Base-by-base conservation (phyloP, 495 filamentous ascomycete species). In the Aspergillus leporis region DNA sequence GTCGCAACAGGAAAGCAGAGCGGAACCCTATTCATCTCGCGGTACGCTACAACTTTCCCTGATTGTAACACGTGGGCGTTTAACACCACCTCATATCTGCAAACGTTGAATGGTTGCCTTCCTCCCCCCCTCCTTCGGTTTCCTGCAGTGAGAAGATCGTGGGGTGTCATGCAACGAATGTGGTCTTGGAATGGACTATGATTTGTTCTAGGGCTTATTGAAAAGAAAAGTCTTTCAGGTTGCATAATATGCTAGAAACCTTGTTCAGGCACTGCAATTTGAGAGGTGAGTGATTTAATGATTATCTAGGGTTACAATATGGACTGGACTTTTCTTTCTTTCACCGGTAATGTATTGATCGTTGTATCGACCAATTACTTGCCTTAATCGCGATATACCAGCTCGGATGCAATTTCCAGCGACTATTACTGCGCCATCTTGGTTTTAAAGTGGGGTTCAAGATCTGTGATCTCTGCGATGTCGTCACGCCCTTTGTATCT, bases 61-160 rank as follows among this genome's bases (percentile, higher is more conserved):
- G 43, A 14, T 47, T 47, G 18, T 47, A 19, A 47, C 43, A 47
- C 43, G 43, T 47, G 43, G 43, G 43, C 21, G 43, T 47, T 47
- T 19, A 22, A 47, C 43, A 21, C 21, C 43, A 47, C 43, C 41
- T 45, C 41, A 45, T 45, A 2, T 45, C 34, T 16, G 38, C 12
- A 41, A 16, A 3, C 38, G 38, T 47, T 47, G 18, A 47, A 1
- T 47, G 18, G 43, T 23, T 47, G 16, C 41, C 16, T 19, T 21
- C 41, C 41, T 2, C 6, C 41, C 41, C 41, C n/a, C 16, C 36
- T 12, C 9, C 9, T 9, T n/a, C 16, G 12, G 3, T n/a, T 40
- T 40, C n/a, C 18, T 45, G 41, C 3, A 45, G 18, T 19, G 43
- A 47, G 43, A 47, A 47, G 43, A 47, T 47, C 43, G 43, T 6